phyloP scores from a whole-genome alignment of 371 early-diverging fungal genomes.

The Apophysomyces trapeziformis region DNA sequence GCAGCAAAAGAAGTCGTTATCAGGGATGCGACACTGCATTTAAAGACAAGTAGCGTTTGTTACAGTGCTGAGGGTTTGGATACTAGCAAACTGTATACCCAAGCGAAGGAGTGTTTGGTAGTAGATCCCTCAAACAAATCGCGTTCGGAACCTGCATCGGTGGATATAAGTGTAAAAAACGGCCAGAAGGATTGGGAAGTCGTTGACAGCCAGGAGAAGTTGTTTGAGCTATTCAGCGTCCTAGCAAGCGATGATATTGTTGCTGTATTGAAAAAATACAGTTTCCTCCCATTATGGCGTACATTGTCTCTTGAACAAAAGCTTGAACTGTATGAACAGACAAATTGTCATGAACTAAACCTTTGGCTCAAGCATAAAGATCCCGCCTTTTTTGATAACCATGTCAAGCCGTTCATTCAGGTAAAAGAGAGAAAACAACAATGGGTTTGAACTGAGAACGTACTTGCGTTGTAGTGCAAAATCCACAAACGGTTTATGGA shows the following conservation, averaged over 20 bases:
- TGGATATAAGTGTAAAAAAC: conserved; percentile 18
- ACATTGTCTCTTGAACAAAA: conserved; percentile 22
- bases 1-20: conserved; percentile 21
- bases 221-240: conserved; percentile 30
- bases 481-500: conserved; percentile 58
- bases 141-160: not conserved
- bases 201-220: conserved; percentile 39
- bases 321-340: conserved; percentile 30
- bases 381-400: conserved; percentile 40
- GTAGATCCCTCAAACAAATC: not conserved
- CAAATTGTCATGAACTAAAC: conserved; percentile 59
- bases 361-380: conserved; percentile 63
- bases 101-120: conserved; percentile 29
- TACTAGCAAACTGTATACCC: conserved; percentile 17
- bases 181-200: conserved; percentile 47
- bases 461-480: conserved; percentile 41
- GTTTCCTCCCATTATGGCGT: conserved; percentile 36
- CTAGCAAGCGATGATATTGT: conserved; percentile 7
- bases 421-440: conserved; percentile 25
- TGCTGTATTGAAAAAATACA: conserved; percentile 14
- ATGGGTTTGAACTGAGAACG: not conserved
- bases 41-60: conserved; percentile 22
- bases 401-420: conserved; percentile 50
- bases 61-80: conserved; percentile 25
- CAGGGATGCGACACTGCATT: conserved; percentile 17